phyloP scores from a whole-genome alignment of 306 rosid genomes.

The Dalbergia oliveri region DNA sequence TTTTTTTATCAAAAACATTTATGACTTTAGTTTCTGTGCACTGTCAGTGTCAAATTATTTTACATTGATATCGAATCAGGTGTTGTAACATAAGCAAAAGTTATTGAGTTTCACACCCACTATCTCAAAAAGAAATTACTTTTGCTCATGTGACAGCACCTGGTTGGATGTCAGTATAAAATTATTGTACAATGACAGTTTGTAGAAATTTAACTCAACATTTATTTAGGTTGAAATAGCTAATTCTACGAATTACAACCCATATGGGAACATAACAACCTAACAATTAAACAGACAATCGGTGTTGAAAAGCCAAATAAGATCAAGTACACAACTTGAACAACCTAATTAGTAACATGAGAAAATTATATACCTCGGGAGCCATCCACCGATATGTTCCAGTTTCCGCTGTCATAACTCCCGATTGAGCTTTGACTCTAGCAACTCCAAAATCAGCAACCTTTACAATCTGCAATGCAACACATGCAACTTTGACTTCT shows the following conservation, averaged over 20 bases:
- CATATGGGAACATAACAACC: neutral
- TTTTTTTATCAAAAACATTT: too few relatives aligned
- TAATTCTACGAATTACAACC: slow-evolving; percentile 11
- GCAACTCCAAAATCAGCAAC: slow-evolving; percentile 99
- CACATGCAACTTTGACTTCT: slow-evolving; percentile 20
- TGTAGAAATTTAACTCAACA: too few relatives aligned
- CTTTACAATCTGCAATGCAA: slow-evolving; percentile 79
- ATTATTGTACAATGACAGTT: too few relatives aligned
- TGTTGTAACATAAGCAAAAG: too few relatives aligned
- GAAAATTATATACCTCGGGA: slow-evolving; percentile 75
- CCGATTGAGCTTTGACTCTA: slow-evolving; percentile 92
- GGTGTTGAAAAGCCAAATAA: slow-evolving; percentile 35
- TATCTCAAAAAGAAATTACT: too few relatives aligned
- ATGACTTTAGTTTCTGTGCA: too few relatives aligned
- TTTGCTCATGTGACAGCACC: too few relatives aligned
- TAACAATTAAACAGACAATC: neutral
- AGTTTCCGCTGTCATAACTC: slow-evolving; percentile 99
- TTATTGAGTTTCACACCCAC: too few relatives aligned
- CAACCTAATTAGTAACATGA: slow-evolving; percentile 23
- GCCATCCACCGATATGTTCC: slow-evolving; percentile 99
- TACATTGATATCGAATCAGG: too few relatives aligned
- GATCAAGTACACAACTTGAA: slow-evolving; percentile 40
- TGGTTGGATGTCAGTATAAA: too few relatives aligned
- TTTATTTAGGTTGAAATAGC: too few relatives aligned
- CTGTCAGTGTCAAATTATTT: too few relatives aligned